Percentiles rank a stretch among this genome's conserved stretches.
phyloP scores from a whole-genome alignment of 768 basidiomycete genomes.

The Kwoniella bestiolae region DNA sequence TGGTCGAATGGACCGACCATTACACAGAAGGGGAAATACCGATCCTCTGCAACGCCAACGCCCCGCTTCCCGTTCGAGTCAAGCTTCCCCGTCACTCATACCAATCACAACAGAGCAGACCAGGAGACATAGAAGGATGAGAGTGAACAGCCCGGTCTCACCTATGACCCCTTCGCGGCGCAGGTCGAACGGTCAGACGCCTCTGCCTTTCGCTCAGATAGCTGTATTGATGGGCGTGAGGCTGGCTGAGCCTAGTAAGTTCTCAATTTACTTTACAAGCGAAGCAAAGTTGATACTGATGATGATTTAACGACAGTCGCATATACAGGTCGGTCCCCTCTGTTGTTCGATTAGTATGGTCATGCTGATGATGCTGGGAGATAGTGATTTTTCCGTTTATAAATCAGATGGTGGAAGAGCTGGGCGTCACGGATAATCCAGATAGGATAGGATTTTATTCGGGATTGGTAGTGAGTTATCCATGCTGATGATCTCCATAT shows the following conservation, averaged over 20 bases:
- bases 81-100: too few species aligned
- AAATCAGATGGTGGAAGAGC: constrained; percentile 56
- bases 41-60: neutral
- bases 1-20: constrained; percentile 9
- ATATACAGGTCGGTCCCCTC: constrained; percentile 45
- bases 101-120: too few species aligned
- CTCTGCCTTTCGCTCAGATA: constrained; percentile 40
- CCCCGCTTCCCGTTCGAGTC: too few species aligned
- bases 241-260: constrained; percentile 56
- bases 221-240: constrained; percentile 51
- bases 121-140: neutral
- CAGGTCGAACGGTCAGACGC: constrained; percentile 18
- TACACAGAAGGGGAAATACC: constrained; percentile 6
- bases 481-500: neutral
- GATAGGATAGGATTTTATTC: constrained; percentile 56
- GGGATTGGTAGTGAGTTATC: constrained; percentile 52
- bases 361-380: neutral
- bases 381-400: constrained; percentile 58
- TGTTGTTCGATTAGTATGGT: neutral
- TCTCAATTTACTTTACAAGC: too few species aligned
- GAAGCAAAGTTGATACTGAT: too few species aligned
- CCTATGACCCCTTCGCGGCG: constrained; percentile 9
- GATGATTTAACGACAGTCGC: constrained; percentile 32
- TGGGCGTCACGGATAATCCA: constrained; percentile 51
- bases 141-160: neutral